These are phyloP conservation scores for Saccharomycopsis schoenii DNA, from an alignment of 805 yeast species.

Conservation along the genomic window DNA sequence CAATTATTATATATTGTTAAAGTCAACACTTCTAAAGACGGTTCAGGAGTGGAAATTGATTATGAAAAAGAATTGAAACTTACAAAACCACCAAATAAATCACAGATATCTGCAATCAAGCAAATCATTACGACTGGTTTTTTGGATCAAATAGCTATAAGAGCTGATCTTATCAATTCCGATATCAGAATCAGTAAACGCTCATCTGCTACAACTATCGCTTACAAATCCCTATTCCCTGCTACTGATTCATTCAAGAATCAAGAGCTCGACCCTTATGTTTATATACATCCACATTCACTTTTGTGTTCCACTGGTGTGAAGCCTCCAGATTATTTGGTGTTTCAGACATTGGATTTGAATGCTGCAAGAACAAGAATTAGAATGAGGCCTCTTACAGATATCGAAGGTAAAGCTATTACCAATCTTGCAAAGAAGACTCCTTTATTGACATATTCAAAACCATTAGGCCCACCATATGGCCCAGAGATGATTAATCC, in stretches of 20 bases:
- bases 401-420: constrained; percentile 62
- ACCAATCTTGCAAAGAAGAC: constrained; percentile 69
- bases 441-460: constrained; percentile 71
- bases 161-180: constrained; percentile 65
- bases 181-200: constrained; percentile 54
- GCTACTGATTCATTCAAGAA: constrained; percentile 24
- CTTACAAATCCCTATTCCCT: constrained; percentile 51
- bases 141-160: constrained; percentile 78
- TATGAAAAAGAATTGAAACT: constrained; percentile 37
- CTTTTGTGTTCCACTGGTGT: constrained; percentile 50
- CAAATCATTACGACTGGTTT: constrained; percentile 93
- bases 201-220: constrained; percentile 47
- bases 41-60: constrained; percentile 39
- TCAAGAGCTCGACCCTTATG: constrained; percentile 39
- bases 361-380: constrained; percentile 37
- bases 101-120: constrained; percentile 68
- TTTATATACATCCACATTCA: constrained; percentile 76
- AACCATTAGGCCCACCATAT: constrained; percentile 85
- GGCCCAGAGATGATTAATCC: constrained; percentile 63
- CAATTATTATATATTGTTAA: constrained; percentile 74
- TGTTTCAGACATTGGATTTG: constrained; percentile 57
- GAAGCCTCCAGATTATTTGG: constrained; percentile 70
- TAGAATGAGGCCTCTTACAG: constrained; percentile 69
- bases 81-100: constrained; percentile 49
- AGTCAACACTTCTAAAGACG: constrained; percentile 49